Base-by-base conservation (phyloP, 2,329 filamentous ascomycete genomes). In the Ophiocordyceps polyrhachis-furcata region DNA sequence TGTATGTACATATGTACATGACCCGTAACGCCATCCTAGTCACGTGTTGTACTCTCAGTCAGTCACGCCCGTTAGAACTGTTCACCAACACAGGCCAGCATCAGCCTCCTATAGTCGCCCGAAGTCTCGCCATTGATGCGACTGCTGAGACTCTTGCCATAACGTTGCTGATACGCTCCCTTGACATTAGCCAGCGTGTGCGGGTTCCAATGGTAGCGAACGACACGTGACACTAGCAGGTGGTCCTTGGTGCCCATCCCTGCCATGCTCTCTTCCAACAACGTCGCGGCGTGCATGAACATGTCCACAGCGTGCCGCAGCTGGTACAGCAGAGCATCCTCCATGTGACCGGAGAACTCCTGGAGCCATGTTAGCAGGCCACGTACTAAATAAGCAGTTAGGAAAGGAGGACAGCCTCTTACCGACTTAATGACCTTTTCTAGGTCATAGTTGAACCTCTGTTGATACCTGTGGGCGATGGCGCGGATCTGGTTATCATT, bases 301-400 rank as follows among this genome's bases (percentile, higher is more conserved):
- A 81, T 84, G 62, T 95, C 86, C 6, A 74, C 66, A 3, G 83
- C 89, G 13, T 80, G 70, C 12, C 73, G 73, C n/a, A 95, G 66
- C 60, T 94, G 86, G 58, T 78, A 79, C 23, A 91, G 64, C 1
- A 96, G 71, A 0, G 86, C 86, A 15, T 84, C 75, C 58, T 88
- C 71, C 87, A 96, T 95, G 58, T 96, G 89, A 1, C 89, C 89
- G 0, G 80, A 83, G 62, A 95, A 95, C 55, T 91, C 79, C 65
- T 79, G 3, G 21, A 23, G 21, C 21, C 21, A 17, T 3, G n/a
- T 38, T n/a, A 38, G 35, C 17, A 12, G 7, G 21, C 21, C 21
- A 23, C 3, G 21, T 23, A 19, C 9, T 28, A 28, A 29, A 17
- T 21, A 8, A 20, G 5, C 23, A 31, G 5, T 25, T 21, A 7